Conservation (phyloP, 179 eudicot species). For the Vitellaria paradoxa region DNA sequence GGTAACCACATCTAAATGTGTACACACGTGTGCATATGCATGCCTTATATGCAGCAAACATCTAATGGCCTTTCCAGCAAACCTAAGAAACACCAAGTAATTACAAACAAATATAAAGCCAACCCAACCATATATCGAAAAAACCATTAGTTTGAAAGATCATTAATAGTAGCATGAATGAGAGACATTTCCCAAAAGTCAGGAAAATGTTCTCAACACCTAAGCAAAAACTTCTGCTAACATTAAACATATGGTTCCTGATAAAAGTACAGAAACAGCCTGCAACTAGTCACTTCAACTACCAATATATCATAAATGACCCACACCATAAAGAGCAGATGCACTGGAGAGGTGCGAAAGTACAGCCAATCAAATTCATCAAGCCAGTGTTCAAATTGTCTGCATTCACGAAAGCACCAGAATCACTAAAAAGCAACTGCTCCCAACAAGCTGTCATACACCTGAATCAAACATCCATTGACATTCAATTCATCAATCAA, state of each 20-base stretch:
- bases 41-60: neutral
- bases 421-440: constrained; percentile 47
- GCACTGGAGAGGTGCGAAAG: constrained; percentile 28
- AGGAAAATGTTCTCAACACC: neutral
- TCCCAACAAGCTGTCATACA: constrained; percentile 56
- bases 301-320: constrained; percentile 16
- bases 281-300: constrained; percentile 15
- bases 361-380: constrained; percentile 38
- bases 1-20: neutral
- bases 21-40: neutral
- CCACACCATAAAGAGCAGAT: constrained; percentile 20
- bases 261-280: too few species aligned
- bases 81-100: neutral
- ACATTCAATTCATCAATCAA: constrained; percentile 37
- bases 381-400: constrained; percentile 42
- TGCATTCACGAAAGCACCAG: constrained; percentile 41
- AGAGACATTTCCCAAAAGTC: neutral
- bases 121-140: constrained; percentile 5
- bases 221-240: neutral
- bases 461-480: constrained; percentile 56
- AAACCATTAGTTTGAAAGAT: constrained; percentile 3
- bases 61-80: neutral
- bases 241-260: too few species aligned
- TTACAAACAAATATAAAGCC: neutral
- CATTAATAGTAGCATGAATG: constrained; percentile 7